Evolutionary conservation across 169 alveolate genomes (phyloP).

Genomic region (Plasmodium berghei): DNA sequence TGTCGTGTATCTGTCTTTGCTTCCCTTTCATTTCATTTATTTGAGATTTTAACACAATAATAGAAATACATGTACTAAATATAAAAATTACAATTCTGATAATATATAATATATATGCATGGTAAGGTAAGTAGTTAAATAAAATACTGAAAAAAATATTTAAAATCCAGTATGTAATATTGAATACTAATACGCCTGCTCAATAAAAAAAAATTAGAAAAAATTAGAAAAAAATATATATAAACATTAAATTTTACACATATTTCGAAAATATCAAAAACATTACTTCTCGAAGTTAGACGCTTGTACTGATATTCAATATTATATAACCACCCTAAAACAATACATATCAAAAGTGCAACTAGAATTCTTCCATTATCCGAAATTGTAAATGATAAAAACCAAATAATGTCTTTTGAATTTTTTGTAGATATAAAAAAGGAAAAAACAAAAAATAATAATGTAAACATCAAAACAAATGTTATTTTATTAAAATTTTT

Average conservation of each 20-base stretch:
- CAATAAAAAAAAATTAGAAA: neutral
- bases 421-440: constrained; percentile 63
- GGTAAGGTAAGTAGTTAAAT: constrained; percentile 52
- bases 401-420: constrained; percentile 83
- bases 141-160: constrained; percentile 20
- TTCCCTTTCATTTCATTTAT: neutral
- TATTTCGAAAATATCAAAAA: neutral
- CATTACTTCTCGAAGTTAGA: constrained; percentile 35
- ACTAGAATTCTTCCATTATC: constrained; percentile 83
- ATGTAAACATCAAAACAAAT: constrained; percentile 41
- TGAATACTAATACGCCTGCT: constrained; percentile 49
- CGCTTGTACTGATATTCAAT: constrained; percentile 15
- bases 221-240: neutral
- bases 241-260: neutral
- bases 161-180: constrained; percentile 46
- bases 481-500: constrained; percentile 40
- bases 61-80: constrained; percentile 32
- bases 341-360: constrained; percentile 60
- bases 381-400: constrained; percentile 83
- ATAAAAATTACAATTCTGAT: constrained; percentile 18
- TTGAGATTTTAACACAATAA: constrained; percentile 8
- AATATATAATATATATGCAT: constrained; percentile 36
- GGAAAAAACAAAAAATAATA: constrained; percentile 72
- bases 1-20: neutral
- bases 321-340: constrained; percentile 57